Percentiles rank a stretch among this genome's conserved stretches.
phyloP scores from a whole-genome alignment of 2,329 filamentous ascomycete genomes.

The Raffaelea albimanens region DNA sequence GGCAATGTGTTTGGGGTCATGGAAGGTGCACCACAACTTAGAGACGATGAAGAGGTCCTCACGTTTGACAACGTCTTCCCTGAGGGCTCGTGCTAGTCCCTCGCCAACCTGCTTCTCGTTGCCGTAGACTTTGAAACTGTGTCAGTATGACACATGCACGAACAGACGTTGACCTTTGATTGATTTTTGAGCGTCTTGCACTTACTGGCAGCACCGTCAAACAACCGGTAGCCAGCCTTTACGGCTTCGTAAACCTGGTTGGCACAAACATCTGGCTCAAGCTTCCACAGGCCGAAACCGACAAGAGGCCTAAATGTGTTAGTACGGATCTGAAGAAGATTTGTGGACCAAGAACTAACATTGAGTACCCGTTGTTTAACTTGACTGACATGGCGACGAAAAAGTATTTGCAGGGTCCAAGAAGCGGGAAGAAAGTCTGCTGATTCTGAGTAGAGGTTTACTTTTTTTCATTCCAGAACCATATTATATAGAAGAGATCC shows the following conservation, averaged over 20 bases:
- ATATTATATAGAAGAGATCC: no score
- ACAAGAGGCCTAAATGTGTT: constrained; percentile 43
- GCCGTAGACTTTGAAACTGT: constrained; percentile 55
- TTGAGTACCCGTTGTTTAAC: constrained; percentile 56
- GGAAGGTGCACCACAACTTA: constrained; percentile 91
- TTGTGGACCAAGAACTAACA: constrained; percentile 25
- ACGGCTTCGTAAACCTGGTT: constrained; percentile 71
- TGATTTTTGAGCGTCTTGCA: no score
- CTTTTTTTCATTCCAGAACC: no score
- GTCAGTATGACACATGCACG: no score
- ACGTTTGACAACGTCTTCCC: constrained; percentile 71
- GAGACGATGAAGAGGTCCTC: constrained; percentile 86
- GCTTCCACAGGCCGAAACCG: constrained; percentile 77
- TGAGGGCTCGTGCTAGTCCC: constrained; percentile 69
- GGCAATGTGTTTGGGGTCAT: constrained; percentile 64
- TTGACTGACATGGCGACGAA: constrained; percentile 31
- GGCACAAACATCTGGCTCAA: constrained; percentile 61
- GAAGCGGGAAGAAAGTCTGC: no score
- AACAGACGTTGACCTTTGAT: no score
- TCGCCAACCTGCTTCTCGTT: constrained; percentile 73
- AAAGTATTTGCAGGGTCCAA: no score
- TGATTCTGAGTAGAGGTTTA: no score
- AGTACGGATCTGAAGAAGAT: not conserved
- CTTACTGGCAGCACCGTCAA: constrained; percentile 52
- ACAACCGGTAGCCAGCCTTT: constrained; percentile 51